Percentiles rank a stretch among this genome's conserved stretches.
phyloP scores from a whole-genome alignment of 1,139 yeast genomes.

The Debaryomyces sp. region DNA sequence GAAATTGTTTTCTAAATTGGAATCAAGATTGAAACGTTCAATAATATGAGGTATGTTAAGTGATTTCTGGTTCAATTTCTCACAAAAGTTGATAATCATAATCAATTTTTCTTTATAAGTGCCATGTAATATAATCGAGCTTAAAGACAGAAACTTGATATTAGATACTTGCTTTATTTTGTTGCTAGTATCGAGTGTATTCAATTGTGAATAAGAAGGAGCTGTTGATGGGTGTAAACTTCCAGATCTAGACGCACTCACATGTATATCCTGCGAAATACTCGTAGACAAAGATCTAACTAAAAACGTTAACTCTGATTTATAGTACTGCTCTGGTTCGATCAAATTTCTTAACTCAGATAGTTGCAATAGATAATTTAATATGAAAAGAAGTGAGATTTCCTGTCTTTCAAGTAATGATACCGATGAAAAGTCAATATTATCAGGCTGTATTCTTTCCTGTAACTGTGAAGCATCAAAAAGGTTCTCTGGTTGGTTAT shows the following conservation, averaged over 20 bases:
- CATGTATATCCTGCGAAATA: slow-evolving; percentile 29
- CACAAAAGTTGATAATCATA: slow-evolving; percentile 26
- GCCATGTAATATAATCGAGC: slow-evolving; percentile 32
- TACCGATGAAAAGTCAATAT: background rate
- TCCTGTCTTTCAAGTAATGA: slow-evolving; percentile 33
- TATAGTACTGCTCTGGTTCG: slow-evolving; percentile 19
- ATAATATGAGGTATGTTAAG: slow-evolving; percentile 13
- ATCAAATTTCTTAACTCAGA: slow-evolving; percentile 24
- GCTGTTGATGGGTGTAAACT: slow-evolving; percentile 27
- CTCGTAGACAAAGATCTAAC: slow-evolving; percentile 23
- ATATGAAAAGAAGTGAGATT: slow-evolving; percentile 32
- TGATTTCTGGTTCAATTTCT: slow-evolving; percentile 13
- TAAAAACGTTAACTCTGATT: slow-evolving; percentile 25
- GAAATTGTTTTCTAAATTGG: slow-evolving; percentile 14
- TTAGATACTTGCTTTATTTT: slow-evolving; percentile 3
- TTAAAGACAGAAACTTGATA: slow-evolving; percentile 22
- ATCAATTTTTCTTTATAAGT: slow-evolving; percentile 37
- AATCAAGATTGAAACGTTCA: slow-evolving; percentile 9
- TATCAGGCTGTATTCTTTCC: background rate
- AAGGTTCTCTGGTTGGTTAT: slow-evolving; percentile 1
- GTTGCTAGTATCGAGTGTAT: slow-evolving; percentile 8
- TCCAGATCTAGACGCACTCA: slow-evolving; percentile 27
- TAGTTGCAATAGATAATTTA: slow-evolving; percentile 29
- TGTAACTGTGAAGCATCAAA: background rate
- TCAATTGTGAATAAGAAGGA: slow-evolving; percentile 17